Conservation (phyloP, 1,284 basidiomycete species). For the Leccinum angustisporum region DNA sequence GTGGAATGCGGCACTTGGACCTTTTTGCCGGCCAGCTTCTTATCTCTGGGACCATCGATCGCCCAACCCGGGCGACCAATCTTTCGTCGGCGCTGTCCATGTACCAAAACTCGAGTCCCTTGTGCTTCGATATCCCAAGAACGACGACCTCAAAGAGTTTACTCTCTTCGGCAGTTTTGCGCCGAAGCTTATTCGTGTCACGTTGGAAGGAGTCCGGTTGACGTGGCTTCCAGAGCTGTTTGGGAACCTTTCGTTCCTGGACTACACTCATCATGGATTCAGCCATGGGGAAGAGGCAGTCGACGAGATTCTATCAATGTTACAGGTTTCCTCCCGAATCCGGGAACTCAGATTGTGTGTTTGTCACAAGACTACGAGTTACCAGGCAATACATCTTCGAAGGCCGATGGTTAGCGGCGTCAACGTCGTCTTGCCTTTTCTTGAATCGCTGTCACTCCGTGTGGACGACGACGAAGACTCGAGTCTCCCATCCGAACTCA, state of each 20-base stretch:
- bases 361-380: slow-evolving; percentile 23
- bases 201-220: slow-evolving; percentile 62
- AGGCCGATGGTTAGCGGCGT: slow-evolving; percentile 14
- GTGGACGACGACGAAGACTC: slow-evolving; percentile 47
- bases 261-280: slow-evolving; percentile 62
- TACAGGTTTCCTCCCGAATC: slow-evolving; percentile 46
- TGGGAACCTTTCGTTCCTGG: slow-evolving; percentile 56
- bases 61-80: slow-evolving; percentile 7
- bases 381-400: slow-evolving; percentile 19
- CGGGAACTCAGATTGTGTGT: slow-evolving; percentile 46
- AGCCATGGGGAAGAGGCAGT: slow-evolving; percentile 46
- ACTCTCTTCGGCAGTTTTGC: slow-evolving; percentile 60
- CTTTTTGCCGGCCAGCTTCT: slow-evolving; percentile 38
- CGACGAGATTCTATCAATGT: slow-evolving; percentile 47
- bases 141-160: slow-evolving; percentile 68
- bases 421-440: slow-evolving; percentile 37
- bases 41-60: slow-evolving; percentile 28
- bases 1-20: slow-evolving; percentile 61
- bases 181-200: slow-evolving; percentile 52
- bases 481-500: slow-evolving; percentile 53
- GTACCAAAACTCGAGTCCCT: slow-evolving; percentile 55
- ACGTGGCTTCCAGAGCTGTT: slow-evolving; percentile 61
- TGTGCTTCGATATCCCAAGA: slow-evolving; percentile 55
- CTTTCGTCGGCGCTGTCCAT: slow-evolving; percentile 11
- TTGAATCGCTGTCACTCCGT: slow-evolving; percentile 43